Evolutionary conservation across 305 asterid species (phyloP).

Genomic region (Solanum hybrid): DNA sequence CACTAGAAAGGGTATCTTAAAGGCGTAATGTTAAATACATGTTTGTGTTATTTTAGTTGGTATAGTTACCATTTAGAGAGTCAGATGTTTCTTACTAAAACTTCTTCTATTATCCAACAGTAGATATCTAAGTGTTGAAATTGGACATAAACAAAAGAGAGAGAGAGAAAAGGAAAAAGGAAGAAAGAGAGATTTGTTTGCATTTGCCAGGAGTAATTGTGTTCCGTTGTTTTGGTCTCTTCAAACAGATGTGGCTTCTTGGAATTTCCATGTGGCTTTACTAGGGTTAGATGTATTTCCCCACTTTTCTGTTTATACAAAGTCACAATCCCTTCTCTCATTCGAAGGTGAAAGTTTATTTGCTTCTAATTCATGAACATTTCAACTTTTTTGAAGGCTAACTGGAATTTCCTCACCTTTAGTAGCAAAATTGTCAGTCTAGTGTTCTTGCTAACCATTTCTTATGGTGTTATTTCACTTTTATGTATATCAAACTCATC

Average conservation of each 20-base stretch:
- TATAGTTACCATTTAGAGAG: neutral
- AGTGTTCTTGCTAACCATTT: neutral
- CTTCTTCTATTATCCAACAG: neutral
- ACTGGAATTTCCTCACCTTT: neutral
- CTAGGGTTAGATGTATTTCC: neutral
- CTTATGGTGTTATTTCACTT: neutral
- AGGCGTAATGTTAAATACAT: neutral
- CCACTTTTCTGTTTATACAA: neutral
- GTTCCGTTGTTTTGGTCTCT: neutral
- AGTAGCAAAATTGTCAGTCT: neutral
- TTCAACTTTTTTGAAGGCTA: neutral
- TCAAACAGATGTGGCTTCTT: neutral
- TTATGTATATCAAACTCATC: neutral
- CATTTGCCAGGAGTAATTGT: neutral
- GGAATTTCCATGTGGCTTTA: neutral
- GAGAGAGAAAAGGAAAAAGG: neutral
- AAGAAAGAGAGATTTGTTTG: neutral
- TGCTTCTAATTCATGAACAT: neutral
- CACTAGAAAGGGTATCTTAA: neutral
- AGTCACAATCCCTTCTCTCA: neutral
- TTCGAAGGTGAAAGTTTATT: neutral
- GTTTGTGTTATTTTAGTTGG: neutral
- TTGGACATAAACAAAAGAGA: neutral
- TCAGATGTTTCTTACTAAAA: neutral
- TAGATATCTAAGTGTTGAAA: neutral